Base-by-base conservation (phyloP, 2,329 filamentous ascomycete species). In the Penicillium frequentans region DNA sequence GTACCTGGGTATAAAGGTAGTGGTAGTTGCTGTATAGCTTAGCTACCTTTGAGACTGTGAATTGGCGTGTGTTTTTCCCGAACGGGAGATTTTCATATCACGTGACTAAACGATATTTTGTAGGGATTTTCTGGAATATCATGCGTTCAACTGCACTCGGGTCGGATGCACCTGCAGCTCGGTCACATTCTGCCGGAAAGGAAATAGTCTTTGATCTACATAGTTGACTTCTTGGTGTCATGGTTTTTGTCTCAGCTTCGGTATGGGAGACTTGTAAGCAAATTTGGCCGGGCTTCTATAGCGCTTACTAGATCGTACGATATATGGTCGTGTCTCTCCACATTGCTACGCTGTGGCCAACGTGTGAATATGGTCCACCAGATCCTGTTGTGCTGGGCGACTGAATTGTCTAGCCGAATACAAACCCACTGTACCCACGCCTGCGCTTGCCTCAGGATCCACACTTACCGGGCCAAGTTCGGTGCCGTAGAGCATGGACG, bases 371-470 rank as follows among this genome's bases (percentile, higher is more conserved):
- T 10, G 48, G 19, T 50, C 48, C 21, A 50, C 48, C 14, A n/a
- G 3, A 37, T 21, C 19, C 14, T 21, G 26, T 52, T 31, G 49
- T 49, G 24, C 37, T 16, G 35, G 49, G 37, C 52, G 31, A 46
- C 50, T 46, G 10, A 29, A 46, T 50, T 42, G 48, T 19, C 23
- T 50, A 33, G 19, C 23, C 48, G 35, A 50, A 5, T 29, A 14
- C 29, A 21, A 42, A 42, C 33, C 48, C 48, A 50, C 48, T 27
- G 21, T 50, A 50, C 48, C 48, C 48, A 50, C 48, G 48, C 19
- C 29, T 23, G 26, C 24, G 49, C 57, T 35, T 59, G 60, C 58
- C 58, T 63, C 59, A 58, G 63, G 62, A 55, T 61, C 62, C 54
- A 63, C 57, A 48, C 3, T n/a, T 27, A 24, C 49, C 52, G 57